Conservation (phyloP, 208 protist species). For the Trypanosomatidae sp. region DNA sequence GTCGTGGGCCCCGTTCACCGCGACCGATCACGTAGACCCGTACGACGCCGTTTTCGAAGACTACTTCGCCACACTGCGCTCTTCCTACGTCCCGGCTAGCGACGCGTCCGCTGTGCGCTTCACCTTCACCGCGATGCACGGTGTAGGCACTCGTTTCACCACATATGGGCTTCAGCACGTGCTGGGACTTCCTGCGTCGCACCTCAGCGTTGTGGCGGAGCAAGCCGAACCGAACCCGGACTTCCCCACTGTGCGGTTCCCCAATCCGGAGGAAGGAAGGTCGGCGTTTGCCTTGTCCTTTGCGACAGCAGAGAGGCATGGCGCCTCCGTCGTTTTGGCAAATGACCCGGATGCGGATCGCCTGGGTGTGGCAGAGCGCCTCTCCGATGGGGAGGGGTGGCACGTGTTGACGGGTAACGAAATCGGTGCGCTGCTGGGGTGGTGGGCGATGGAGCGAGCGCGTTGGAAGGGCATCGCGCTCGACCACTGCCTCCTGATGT, state of each 20-base stretch:
- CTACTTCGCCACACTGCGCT: conserved; percentile 63
- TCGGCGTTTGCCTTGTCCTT: conserved; percentile 88
- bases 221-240: conserved; percentile 96
- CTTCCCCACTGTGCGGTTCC: conserved; percentile 97
- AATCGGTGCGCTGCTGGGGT: conserved; percentile 95
- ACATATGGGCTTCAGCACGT: conserved; percentile 59
- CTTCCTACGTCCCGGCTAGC: conserved; percentile 35
- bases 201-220: conserved; percentile 64
- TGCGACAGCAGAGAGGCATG: conserved; percentile 60
- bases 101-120: conserved; percentile 38
- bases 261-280: conserved; percentile 99
- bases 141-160: conserved; percentile 93
- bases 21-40: conserved; percentile 45
- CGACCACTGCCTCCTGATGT: conserved; percentile 58
- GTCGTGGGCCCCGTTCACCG: conserved; percentile 52
- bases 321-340: conserved; percentile 93
- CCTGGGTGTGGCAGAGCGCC: conserved; percentile 94
- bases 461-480: conserved; percentile 34
- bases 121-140: conserved; percentile 91
- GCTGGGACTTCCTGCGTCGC: conserved; percentile 50
- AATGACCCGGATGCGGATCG: conserved; percentile 99
- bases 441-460: conserved; percentile 90
- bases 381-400: conserved; percentile 73
- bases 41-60: conserved; percentile 48
- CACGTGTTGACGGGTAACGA: conserved; percentile 98